Evolutionary conservation across 441 rosid genomes (phyloP).

Genomic region (Sinapis alba): DNA sequence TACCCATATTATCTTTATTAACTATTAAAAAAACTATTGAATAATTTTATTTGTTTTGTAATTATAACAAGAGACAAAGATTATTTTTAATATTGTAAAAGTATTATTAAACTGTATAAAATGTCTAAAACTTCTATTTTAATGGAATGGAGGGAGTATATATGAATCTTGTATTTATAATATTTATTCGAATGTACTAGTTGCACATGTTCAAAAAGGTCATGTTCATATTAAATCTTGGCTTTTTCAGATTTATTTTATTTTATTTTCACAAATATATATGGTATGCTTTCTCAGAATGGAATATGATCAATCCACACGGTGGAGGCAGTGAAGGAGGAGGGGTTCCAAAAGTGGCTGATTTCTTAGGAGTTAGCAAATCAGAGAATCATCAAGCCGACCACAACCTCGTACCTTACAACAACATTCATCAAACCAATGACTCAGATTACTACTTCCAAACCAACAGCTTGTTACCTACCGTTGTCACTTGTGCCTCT

Average conservation of each 20-base stretch:
- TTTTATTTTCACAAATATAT: not conserved
- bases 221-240: constrained; percentile 5
- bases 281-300: constrained; percentile 29
- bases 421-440: constrained; percentile 55
- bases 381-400: constrained; percentile 54
- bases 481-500: constrained; percentile 50
- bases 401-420: constrained; percentile 64
- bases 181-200: not conserved
- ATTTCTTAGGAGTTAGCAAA: constrained; percentile 92
- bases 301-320: constrained; percentile 41
- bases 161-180: not conserved
- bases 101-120: too few relatives aligned
- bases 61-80: too few relatives aligned
- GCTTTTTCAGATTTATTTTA: not conserved
- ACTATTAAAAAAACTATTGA: too few relatives aligned
- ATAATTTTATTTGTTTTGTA: too few relatives aligned
- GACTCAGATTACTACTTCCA: constrained; percentile 65
- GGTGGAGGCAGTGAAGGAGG: constrained; percentile 47
- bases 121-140: too few relatives aligned
- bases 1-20: too few relatives aligned
- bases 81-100: too few relatives aligned
- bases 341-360: constrained; percentile 92
- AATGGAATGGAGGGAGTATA: too few relatives aligned
- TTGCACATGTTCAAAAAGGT: constrained; percentile 5
- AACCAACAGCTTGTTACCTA: constrained; percentile 45